Conservation (phyloP, 2,329 filamentous ascomycete genomes). For the Aphanocladium album region DNA sequence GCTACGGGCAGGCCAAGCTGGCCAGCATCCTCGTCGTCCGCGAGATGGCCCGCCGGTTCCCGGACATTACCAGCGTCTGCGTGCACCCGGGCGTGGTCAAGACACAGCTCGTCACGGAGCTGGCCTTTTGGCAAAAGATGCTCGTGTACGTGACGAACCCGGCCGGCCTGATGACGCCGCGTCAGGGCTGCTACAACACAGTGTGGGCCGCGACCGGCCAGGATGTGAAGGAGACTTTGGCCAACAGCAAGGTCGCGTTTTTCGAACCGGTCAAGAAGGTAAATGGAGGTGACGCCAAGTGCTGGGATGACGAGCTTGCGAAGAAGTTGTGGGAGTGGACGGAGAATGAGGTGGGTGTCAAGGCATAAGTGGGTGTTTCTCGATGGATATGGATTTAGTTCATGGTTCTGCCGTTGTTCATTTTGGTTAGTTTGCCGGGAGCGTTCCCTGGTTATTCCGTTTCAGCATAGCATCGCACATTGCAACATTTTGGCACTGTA, state of each 20-base stretch:
- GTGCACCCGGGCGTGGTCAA: slow-evolving; percentile 43
- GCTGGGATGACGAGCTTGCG: slow-evolving; percentile 25
- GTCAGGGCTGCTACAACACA: slow-evolving; percentile 27
- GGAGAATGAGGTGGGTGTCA: slow-evolving; percentile 17
- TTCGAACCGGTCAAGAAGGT: slow-evolving; percentile 26
- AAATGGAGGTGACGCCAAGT: slow-evolving; percentile 18
- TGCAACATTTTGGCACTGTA: neutral
- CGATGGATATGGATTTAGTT: neutral
- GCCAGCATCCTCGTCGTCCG: slow-evolving; percentile 43
- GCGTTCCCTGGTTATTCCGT: neutral
- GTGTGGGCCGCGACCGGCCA: slow-evolving; percentile 27
- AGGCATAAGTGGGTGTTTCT: neutral
- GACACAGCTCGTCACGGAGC: slow-evolving; percentile 23
- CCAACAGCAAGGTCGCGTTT: slow-evolving; percentile 17
- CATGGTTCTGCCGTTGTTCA: neutral
- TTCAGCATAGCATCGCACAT: neutral
- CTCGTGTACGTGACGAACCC: slow-evolving; percentile 22
- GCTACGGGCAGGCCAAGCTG: slow-evolving; percentile 47
- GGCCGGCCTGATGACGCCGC: slow-evolving; percentile 19
- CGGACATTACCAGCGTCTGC: slow-evolving; percentile 37
- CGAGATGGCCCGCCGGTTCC: slow-evolving; percentile 40
- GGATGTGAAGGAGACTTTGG: slow-evolving; percentile 17
- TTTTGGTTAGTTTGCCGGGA: neutral
- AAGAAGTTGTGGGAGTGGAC: slow-evolving; percentile 37
- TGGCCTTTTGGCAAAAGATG: slow-evolving; percentile 21